Evolutionary conservation across 192 early-diverging fungal genomes (phyloP).

Genomic region (Linnemannia zychae): DNA sequence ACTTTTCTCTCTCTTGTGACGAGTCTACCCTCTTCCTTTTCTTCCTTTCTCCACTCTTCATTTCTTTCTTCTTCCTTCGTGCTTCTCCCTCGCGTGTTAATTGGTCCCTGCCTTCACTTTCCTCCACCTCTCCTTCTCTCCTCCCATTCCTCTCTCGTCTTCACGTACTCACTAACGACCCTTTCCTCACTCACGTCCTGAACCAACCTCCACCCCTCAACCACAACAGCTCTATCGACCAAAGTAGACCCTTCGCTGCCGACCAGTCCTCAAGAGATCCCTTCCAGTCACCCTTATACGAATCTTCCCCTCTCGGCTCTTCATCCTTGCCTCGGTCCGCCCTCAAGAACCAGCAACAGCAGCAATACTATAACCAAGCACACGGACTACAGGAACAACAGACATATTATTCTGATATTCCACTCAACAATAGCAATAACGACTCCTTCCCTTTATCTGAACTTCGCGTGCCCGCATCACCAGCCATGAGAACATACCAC

Average conservation of each 20-base stretch:
- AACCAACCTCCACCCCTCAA: not conserved
- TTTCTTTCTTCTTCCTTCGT: not conserved
- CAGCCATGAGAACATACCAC: slow-evolving; percentile 21
- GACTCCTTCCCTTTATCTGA: not conserved
- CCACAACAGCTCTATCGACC: not conserved
- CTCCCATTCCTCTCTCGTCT: not conserved
- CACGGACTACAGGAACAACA: not conserved
- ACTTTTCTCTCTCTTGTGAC: not conserved
- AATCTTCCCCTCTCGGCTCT: not conserved
- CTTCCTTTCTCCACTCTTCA: not conserved
- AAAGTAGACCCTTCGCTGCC: slow-evolving; percentile 1
- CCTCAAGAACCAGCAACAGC: slow-evolving; percentile 12
- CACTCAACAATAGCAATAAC: slow-evolving; percentile 2
- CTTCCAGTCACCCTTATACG: not conserved
- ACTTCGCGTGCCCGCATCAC: not conserved
- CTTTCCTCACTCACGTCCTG: not conserved
- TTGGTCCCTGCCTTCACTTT: slow-evolving; percentile 2
- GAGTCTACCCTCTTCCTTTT: not conserved
- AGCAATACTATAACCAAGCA: not conserved
- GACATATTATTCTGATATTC: not conserved
- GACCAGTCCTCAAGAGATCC: slow-evolving; percentile 9
- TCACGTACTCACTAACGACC: not conserved
- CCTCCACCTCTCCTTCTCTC: not conserved
- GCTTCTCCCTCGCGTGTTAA: not conserved
- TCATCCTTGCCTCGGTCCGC: not conserved